These are phyloP conservation scores for Colletotrichum zoysiae DNA, from an alignment of 2,329 filamentous ascomycete genomes.

Conservation along the genomic window DNA sequence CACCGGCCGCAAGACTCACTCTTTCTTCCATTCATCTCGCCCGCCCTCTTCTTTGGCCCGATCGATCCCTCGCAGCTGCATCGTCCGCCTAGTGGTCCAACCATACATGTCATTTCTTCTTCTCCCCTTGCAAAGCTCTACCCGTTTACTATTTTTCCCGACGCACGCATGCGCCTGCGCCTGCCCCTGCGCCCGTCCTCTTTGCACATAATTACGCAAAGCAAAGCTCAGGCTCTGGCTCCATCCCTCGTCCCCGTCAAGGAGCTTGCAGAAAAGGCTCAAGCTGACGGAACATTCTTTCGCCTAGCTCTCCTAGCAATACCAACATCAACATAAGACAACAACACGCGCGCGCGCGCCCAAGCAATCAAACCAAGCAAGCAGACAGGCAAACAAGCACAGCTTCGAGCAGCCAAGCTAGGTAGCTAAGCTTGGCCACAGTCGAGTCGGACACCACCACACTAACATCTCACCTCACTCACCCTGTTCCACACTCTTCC, in stretches of 20 bases:
- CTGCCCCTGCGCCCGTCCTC: not conserved
- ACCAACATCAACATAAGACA: not conserved
- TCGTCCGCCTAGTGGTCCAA: constrained; percentile 13
- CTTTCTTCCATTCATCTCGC: not conserved
- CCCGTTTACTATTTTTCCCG: not conserved
- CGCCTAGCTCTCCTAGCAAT: constrained; percentile 7
- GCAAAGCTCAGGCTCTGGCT: constrained; percentile 20
- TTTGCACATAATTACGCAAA: constrained; percentile 17
- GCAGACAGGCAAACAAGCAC: not conserved
- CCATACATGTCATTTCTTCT: not conserved
- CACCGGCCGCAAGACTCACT: not conserved
- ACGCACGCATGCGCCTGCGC: constrained; percentile 2
- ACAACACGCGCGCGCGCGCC: too few relatives aligned
- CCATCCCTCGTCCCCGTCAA: not conserved
- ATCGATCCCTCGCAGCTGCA: constrained; percentile 36
- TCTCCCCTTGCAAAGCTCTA: not conserved
- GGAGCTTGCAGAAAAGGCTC: constrained; percentile 5
- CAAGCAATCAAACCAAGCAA: not conserved
- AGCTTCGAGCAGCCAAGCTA: not conserved
- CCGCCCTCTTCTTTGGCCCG: constrained; percentile 12
- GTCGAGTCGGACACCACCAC: not conserved
- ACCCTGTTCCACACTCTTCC: not conserved
- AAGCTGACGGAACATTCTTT: constrained; percentile 9
- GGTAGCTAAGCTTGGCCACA: not conserved
- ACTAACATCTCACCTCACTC: not conserved